A percentile compares a stretch with the other conserved stretches of the same genome.
phyloP scores from a whole-genome alignment of 192 early-diverging fungal genomes.

The Coemansia sp. region DNA sequence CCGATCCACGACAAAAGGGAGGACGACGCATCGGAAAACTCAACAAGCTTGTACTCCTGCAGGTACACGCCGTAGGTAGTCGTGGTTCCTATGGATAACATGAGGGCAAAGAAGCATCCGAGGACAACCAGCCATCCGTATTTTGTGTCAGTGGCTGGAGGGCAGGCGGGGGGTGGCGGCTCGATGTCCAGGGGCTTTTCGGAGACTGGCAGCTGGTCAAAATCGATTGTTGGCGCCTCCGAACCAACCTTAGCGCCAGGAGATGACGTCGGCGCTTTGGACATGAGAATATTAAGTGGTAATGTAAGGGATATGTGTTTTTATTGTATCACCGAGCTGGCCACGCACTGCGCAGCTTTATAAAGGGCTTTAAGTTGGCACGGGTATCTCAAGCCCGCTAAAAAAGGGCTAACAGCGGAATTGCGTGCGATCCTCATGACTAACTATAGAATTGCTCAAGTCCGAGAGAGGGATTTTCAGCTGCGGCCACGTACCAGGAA shows the following conservation, averaged over 20 bases:
- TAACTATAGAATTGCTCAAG: not conserved
- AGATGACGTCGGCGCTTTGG: not conserved
- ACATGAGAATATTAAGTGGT: not conserved
- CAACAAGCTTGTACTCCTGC: conserved; percentile 21
- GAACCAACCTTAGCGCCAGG: not conserved
- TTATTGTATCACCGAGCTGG: not conserved
- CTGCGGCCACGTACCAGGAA: not conserved
- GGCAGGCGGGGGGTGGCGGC: not conserved
- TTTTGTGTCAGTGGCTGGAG: conserved; percentile 6
- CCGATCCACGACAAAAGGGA: conserved; percentile 39
- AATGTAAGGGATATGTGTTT: not conserved
- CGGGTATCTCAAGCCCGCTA: not conserved
- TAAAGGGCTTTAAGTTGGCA: not conserved
- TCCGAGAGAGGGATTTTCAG: conserved; percentile 1
- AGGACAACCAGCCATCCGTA: conserved; percentile 32
- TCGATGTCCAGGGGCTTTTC: not conserved
- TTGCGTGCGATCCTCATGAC: not conserved
- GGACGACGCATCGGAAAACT: conserved; percentile 19
- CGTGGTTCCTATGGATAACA: conserved; percentile 24
- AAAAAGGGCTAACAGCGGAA: not conserved
- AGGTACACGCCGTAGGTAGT: conserved; percentile 26
- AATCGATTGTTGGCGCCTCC: conserved; percentile 1
- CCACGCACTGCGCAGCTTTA: not conserved
- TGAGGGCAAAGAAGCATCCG: conserved; percentile 20
- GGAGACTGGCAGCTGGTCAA: not conserved